Evolutionary conservation across 768 basidiomycete species (phyloP), one percentile per base, ranked within the genome.

Genomic region (Panellus pusillus): DNA sequence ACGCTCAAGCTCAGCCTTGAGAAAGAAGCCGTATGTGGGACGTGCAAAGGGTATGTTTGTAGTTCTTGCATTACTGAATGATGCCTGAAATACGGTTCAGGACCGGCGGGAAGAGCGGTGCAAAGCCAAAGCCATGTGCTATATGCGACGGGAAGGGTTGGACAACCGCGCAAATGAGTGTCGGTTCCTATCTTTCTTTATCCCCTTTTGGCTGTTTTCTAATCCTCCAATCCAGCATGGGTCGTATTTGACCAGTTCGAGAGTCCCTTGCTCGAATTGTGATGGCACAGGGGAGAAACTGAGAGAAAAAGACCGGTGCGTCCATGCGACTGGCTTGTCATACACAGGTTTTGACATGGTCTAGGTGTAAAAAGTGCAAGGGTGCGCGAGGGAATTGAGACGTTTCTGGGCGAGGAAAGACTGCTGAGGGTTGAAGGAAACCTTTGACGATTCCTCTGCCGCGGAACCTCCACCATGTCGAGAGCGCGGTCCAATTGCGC

Each of bases 281-380:
- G 70, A 78, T 38, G 90, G 89, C 1, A 69, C 68, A 51, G 89
- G 90, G 6, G 80, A 81, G 64, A 88, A 82, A 62, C 67, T 93
- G 37, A 83, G 84, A 54, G 91, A 93, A 62, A 93, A 93, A 64
- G 93, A 95, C 62, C 75, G 85, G 91, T 91, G 59, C 18, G 79
- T 64, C n/a, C n/a, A n/a, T n/a, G n/a, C 38, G 14, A 44, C 13
- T 7, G 37, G 52, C 15, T 51, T 42, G 19, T 15, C 12, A 19
- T 42, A 47, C 29, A 47, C 9, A 19, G 28, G 31, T 37, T 20
- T 18, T 43, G 40, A 19, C 28, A 18, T 60, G 36, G 47, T 31
- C 18, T 64, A 96, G 94, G 61, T 98, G 95, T 72, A 97, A 95
- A 72, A 96, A 92, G 66, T 98, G 96, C 72, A 93, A 94, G 64